Evolutionary conservation across 805 yeast genomes (phyloP).

Genomic region (Candida verbasci): DNA sequence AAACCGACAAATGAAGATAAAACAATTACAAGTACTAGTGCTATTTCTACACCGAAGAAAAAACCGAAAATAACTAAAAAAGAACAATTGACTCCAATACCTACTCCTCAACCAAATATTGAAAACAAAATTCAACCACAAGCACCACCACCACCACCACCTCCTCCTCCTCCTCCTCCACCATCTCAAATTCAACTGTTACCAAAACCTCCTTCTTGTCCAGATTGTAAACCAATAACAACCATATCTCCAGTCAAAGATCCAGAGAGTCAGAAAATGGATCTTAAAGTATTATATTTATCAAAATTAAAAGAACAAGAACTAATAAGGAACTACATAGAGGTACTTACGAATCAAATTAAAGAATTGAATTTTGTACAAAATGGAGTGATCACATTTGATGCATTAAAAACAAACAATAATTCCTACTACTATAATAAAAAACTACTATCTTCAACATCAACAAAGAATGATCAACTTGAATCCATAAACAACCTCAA

Average conservation of each 20-base stretch:
- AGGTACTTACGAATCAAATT: slow-evolving; percentile 38
- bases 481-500: slow-evolving; percentile 36
- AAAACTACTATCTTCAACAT: not conserved
- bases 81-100: not conserved
- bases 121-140: not conserved
- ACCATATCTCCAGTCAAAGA: slow-evolving; percentile 4
- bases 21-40: not conserved
- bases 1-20: slow-evolving; percentile 22
- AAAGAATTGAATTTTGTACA: slow-evolving; percentile 40
- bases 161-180: not conserved
- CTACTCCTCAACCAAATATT: not conserved
- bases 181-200: not conserved
- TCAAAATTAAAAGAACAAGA: slow-evolving; percentile 40
- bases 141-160: not conserved
- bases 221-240: not conserved
- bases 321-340: slow-evolving; percentile 38
- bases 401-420: slow-evolving; percentile 27
- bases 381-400: slow-evolving; percentile 40
- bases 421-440: slow-evolving; percentile 8
- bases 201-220: not conserved
- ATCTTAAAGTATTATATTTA: slow-evolving; percentile 29
- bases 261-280: slow-evolving; percentile 14
- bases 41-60: slow-evolving; percentile 6
- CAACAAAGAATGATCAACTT: slow-evolving; percentile 23
- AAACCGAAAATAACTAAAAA: slow-evolving; percentile 6